phyloP scores from a whole-genome alignment of 495 filamentous ascomycete genomes.

The Achaetomiella virescens region DNA sequence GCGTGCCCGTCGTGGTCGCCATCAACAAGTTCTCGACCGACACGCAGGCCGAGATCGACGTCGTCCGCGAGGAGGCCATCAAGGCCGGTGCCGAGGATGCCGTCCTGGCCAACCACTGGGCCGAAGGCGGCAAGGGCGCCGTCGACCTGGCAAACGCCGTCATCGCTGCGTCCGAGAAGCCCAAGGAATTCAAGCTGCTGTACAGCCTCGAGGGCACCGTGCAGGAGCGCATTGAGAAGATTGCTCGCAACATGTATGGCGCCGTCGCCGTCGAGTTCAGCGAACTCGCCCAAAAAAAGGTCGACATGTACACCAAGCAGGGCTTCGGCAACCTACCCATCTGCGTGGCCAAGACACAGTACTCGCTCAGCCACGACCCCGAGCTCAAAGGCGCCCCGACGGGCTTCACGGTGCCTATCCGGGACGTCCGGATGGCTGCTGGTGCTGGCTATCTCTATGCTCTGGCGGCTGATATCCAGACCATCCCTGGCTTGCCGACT shows the following conservation, averaged over 20 bases:
- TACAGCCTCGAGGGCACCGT: conserved; percentile 76
- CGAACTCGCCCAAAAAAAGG: conserved; percentile 89
- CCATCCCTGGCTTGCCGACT: conserved; percentile 91
- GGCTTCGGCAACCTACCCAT: conserved; percentile 89
- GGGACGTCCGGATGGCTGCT: conserved; percentile 89
- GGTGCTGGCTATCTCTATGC: conserved; percentile 94
- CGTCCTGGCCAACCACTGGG: conserved; percentile 93
- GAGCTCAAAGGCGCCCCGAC: conserved; percentile 92
- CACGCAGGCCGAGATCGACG: conserved; percentile 83
- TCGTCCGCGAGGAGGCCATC: conserved; percentile 83
- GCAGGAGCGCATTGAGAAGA: conserved; percentile 85
- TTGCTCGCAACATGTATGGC: conserved; percentile 90
- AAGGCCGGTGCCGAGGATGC: conserved; percentile 92
- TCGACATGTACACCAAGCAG: conserved; percentile 88
- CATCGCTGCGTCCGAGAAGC: conserved; percentile 72
- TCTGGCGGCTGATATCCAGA: conserved; percentile 94
- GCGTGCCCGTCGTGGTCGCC: conserved; percentile 92
- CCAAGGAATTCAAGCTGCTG: conserved; percentile 84
- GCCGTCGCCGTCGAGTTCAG: conserved; percentile 87
- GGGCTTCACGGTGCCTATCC: conserved; percentile 91
- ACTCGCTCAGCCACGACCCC: conserved; percentile 91
- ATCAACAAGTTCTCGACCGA: conserved; percentile 96
- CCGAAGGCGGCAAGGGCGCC: conserved; percentile 87
- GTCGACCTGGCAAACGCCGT: conserved; percentile 85
- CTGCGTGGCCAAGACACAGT: conserved; percentile 97